Percentiles rank a stretch among this genome's conserved stretches.
phyloP scores from a whole-genome alignment of 768 basidiomycete genomes.

The Tulasnella sp. region DNA sequence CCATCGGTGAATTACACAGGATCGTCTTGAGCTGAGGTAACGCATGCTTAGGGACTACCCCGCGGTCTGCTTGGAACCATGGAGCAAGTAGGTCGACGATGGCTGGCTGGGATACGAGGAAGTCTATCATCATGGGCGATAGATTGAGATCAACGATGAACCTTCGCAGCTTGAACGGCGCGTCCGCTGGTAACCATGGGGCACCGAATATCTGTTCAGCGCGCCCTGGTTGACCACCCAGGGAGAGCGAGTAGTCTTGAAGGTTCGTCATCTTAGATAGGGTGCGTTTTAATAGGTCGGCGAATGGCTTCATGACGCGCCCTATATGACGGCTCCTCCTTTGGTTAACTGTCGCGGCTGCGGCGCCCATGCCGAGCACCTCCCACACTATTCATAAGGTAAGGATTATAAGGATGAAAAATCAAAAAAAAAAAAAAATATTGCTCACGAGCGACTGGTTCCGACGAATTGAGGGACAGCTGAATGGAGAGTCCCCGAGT shows the following conservation, averaged over 20 bases:
- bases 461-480: neutral
- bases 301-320: slow-evolving; percentile 1
- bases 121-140: neutral
- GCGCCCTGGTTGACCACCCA: neutral
- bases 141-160: slow-evolving; percentile 12
- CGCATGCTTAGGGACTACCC: neutral
- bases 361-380: neutral
- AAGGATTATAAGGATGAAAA: too few relatives aligned
- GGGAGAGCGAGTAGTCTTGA: slow-evolving; percentile 2
- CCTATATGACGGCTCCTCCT: neutral
- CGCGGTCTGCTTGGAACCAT: neutral
- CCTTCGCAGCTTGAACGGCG: slow-evolving; percentile 7
- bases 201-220: neutral
- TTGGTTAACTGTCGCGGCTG: neutral
- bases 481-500: neutral
- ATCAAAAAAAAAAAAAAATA: neutral
- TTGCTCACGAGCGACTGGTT: neutral
- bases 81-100: slow-evolving; percentile 14
- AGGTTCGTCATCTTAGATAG: neutral
- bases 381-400: neutral
- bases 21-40: slow-evolving; percentile 6
- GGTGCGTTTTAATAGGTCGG: neutral
- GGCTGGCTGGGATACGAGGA: slow-evolving; percentile 6
- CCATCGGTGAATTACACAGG: neutral
- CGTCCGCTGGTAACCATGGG: slow-evolving; percentile 4